Base-by-base conservation (phyloP, 805 yeast genomes). In the Wickerhamiella dianesei region DNA sequence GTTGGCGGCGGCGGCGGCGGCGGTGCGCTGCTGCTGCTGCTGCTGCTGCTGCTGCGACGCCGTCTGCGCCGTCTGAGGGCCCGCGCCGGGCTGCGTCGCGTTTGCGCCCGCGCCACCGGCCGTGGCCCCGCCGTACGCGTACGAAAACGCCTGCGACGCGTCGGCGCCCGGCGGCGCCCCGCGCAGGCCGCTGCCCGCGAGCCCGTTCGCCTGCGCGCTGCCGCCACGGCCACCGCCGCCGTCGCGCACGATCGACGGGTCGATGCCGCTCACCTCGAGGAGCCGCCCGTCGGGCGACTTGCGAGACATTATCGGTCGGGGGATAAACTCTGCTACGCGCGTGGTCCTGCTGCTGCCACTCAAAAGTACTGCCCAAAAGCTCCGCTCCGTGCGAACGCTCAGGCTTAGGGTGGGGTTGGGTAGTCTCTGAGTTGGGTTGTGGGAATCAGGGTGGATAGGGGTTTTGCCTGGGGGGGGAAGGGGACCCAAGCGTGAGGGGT, bases 361-460 rank as follows among this genome's bases (percentile, higher is more conserved):
- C n/a, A n/a, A n/a, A n/a, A 64, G 19, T 82, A 75, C 63, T 85
- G 84, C 68, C 0, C 62, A 62, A 13, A 50, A 56, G 3, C 64
- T 25, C 32, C 12, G 32, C 12, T 12, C 12, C 32, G 9, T 6
- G 32, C 32, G 6, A 6, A 25, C 6, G 32, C 32, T 25, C 32
- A 25, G 32, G 32, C 32, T 25, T 25, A 25, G 32, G 32, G 32
- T 25, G 32, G 32, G 32, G 32, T 6, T 25, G 6, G 32, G 32
- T 6, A 6, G 32, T 6, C 6, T 12, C 12, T 6, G 12, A 12
- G 6, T 25, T 25, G 32, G 32, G 32, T 25, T 25, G 32, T 25
- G 32, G 32, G 32, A 25, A 25, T 6, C 6, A 25, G 12, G 32
- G 32, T 25, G 32, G 32, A 25, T 25, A 25, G 32, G 32, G 32